phyloP scores from a whole-genome alignment of 2,329 filamentous ascomycete species.

The Aspergillus sp. region DNA sequence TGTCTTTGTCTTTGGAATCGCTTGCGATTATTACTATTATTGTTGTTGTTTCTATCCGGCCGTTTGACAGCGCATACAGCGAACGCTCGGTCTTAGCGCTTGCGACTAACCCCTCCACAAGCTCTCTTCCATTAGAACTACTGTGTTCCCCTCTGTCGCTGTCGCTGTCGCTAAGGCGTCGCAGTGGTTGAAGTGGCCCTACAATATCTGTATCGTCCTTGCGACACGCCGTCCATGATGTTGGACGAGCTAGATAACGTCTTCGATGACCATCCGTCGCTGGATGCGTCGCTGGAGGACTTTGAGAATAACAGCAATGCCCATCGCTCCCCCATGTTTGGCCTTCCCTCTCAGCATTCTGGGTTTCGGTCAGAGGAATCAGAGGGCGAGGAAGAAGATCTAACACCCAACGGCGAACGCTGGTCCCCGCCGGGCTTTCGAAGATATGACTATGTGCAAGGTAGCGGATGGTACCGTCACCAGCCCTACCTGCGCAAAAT shows the following conservation, averaged over 20 bases:
- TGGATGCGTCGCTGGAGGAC: conserved; percentile 58
- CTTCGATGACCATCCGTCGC: conserved; percentile 56
- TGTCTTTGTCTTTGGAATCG: too few relatives aligned
- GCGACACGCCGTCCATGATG: conserved; percentile 37
- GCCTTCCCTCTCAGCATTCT: conserved; percentile 56
- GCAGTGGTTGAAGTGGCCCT: too few relatives aligned
- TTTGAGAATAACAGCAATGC: conserved; percentile 51
- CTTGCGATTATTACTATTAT: too few relatives aligned
- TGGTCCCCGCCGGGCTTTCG: conserved; percentile 65
- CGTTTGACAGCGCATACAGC: too few relatives aligned
- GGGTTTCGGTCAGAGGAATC: conserved; percentile 56
- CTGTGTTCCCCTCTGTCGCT: too few relatives aligned
- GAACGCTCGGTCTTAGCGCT: conserved; percentile 8
- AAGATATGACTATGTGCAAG: conserved; percentile 43
- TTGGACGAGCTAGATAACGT: conserved; percentile 44
- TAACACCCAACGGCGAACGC: conserved; percentile 40
- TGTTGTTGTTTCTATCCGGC: too few relatives aligned
- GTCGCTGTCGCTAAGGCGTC: too few relatives aligned
- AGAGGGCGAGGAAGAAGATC: conserved; percentile 36
- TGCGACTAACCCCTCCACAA: conserved; percentile 11
- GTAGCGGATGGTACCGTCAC: conserved; percentile 53
- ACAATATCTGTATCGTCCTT: conserved; percentile 1
- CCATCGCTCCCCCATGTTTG: conserved; percentile 48
- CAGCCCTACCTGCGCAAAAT: conserved; percentile 44
- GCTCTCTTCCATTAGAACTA: too few relatives aligned